Evolutionary conservation across 208 protist genomes (phyloP).

Genomic region (Acanthamoeba rhysodes): DNA sequence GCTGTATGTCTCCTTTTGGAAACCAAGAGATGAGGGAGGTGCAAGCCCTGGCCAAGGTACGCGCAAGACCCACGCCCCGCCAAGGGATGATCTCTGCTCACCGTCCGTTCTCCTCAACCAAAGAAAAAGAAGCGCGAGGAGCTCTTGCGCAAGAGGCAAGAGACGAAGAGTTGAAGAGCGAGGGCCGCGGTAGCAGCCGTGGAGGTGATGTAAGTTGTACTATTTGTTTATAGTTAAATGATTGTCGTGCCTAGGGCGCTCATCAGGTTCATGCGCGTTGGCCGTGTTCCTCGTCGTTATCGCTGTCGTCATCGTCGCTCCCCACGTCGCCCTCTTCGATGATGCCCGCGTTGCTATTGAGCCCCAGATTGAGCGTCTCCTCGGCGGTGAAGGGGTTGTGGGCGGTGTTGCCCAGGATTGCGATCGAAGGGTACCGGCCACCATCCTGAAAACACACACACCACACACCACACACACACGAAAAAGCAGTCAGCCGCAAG

Average conservation of each 20-base stretch:
- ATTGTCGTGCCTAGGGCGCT: background rate
- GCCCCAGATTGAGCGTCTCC: conserved; percentile 32
- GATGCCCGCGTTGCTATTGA: background rate
- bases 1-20: background rate
- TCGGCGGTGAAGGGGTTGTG: conserved; percentile 46
- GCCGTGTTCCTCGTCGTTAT: background rate
- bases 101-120: background rate
- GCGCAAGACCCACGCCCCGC: too few relatives aligned
- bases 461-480: background rate
- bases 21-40: background rate
- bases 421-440: background rate
- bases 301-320: background rate
- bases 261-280: background rate
- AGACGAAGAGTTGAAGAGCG: background rate
- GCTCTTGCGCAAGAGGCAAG: background rate
- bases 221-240: too few relatives aligned
- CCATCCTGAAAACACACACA: background rate
- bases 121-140: background rate
- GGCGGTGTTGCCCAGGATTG: conserved; percentile 29
- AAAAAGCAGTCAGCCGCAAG: background rate
- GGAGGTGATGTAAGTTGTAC: too few relatives aligned
- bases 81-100: too few relatives aligned
- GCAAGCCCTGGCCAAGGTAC: background rate
- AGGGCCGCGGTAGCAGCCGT: too few relatives aligned
- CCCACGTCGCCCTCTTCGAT: background rate